A percentile compares a stretch with the other conserved stretches of the same genome.
These are phyloP conservation scores for Pleoardoris graminearum DNA, from an alignment of 2,329 filamentous ascomycete species.

Conservation along the genomic window DNA sequence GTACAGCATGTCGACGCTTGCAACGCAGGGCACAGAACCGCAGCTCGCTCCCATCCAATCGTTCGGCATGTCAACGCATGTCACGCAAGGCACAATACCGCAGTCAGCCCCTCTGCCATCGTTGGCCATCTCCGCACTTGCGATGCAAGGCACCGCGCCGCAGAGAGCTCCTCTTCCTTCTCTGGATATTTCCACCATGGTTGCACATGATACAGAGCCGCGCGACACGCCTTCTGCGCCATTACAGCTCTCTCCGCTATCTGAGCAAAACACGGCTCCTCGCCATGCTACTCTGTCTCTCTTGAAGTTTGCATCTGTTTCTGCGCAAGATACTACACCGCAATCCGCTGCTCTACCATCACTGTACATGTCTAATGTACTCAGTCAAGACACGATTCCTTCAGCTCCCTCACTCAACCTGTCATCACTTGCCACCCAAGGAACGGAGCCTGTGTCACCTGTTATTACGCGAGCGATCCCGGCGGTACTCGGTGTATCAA, in stretches of 20 bases:
- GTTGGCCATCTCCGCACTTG: conserved; percentile 27
- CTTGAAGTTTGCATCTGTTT: conserved; percentile 23
- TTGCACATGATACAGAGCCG: conserved; percentile 20
- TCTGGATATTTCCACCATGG: conserved; percentile 23
- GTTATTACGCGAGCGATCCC: conserved; percentile 31
- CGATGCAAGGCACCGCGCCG: conserved; percentile 31
- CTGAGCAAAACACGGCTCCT: conserved; percentile 32
- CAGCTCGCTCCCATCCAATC: conserved; percentile 18
- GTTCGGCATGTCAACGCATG: conserved; percentile 27
- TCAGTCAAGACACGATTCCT: conserved; percentile 25
- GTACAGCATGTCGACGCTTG: neutral
- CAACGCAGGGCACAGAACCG: conserved; percentile 15
- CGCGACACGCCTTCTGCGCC: conserved; percentile 19
- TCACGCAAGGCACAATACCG: conserved; percentile 28
- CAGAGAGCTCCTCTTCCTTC: conserved; percentile 19
- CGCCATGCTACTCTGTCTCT: conserved; percentile 16
- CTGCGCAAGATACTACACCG: conserved; percentile 14
- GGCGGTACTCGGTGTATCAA: conserved; percentile 32
- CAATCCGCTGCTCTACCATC: conserved; percentile 16
- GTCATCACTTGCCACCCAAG: conserved; percentile 20
- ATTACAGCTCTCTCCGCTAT: conserved; percentile 28
- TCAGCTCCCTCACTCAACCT: conserved; percentile 12
- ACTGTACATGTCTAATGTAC: conserved; percentile 17
- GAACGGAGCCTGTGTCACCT: conserved; percentile 35
- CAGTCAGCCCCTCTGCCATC: conserved; percentile 17